Percentiles rank a stretch among this genome's conserved stretches.
Evolutionary conservation across 73 alveolate species (phyloP).

Genomic region (Paramecium primaurelia): DNA sequence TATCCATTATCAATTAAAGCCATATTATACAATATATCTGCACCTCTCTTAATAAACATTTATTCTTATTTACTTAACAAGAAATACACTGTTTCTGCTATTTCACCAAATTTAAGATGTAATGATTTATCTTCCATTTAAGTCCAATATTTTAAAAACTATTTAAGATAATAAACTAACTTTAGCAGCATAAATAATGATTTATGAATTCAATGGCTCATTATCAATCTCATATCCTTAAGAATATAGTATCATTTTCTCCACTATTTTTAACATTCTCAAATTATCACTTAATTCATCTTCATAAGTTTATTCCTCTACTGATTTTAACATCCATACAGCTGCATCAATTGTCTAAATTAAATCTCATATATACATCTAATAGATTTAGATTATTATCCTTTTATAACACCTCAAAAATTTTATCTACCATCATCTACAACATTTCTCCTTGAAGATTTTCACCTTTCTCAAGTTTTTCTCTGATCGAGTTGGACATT

Average conservation of each 20-base stretch:
- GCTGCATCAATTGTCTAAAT: constrained; percentile 26
- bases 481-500: not conserved
- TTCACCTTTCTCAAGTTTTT: not conserved
- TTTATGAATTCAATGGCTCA: not conserved
- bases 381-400: not conserved
- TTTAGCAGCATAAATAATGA: not conserved
- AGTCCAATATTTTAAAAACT: constrained; percentile 23
- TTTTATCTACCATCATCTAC: not conserved
- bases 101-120: not conserved
- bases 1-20: not conserved
- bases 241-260: not conserved
- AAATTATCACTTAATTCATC: not conserved
- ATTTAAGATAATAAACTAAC: not conserved
- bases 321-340: not conserved
- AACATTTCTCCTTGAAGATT: not conserved
- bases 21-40: not conserved
- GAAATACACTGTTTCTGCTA: constrained; percentile 16
- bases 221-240: not conserved
- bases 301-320: not conserved
- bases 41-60: not conserved
- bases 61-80: not conserved
- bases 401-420: not conserved
- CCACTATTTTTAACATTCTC: not conserved
- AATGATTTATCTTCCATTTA: not conserved
- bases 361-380: not conserved